Evolutionary conservation across 2,329 filamentous ascomycete species (phyloP), one percentile per base, ranked within the genome.

Genomic region (Fusarium dimerum): DNA sequence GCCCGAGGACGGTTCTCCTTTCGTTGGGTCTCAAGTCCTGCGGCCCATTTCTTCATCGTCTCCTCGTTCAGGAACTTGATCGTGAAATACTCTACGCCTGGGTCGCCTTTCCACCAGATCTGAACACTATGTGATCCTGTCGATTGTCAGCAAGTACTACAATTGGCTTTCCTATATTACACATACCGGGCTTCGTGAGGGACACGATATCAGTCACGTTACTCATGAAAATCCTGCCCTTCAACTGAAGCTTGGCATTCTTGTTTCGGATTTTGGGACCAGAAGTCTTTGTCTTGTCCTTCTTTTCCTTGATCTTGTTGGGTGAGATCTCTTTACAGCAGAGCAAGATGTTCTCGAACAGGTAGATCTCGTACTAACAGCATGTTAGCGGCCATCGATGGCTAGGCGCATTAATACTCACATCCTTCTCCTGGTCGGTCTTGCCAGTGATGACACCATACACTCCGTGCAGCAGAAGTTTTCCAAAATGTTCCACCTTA

Each of bases 81-180:
- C 64, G 93, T 87, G 71, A 99, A 97, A 67, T 95, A 96, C 69
- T 99, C 93, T 32, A 97, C 91, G 5, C 90, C 91, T 0, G 92
- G 91, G 60, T 97, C 93, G 34, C 93, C 93, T 73, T 94, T 97
- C 94, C 94, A 99, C 81, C 92, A 97, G 50, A 99, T 97, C 68
- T 97, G 93, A 55, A 97, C 90, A 2, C 90, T 93, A 69, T 97
- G 96, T 11, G 90, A 93, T 44, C 91, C 92, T 94, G 64, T 11
- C 46, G 10, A 38, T 6, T 40, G 59, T 77, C 63, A 74, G 71
- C 51, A 42, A 16, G 36, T 42, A 40, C 34, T 36, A 8, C 13
- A 49, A 41, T 2, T 10, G 56, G 39, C 59, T 52, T 39, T 34
- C 5, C 1, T 5, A 1, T 20, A 13, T 20, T 2, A 40, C 38